phyloP scores from a whole-genome alignment of 1,139 yeast genomes.

The Candida labiduridarum region DNA sequence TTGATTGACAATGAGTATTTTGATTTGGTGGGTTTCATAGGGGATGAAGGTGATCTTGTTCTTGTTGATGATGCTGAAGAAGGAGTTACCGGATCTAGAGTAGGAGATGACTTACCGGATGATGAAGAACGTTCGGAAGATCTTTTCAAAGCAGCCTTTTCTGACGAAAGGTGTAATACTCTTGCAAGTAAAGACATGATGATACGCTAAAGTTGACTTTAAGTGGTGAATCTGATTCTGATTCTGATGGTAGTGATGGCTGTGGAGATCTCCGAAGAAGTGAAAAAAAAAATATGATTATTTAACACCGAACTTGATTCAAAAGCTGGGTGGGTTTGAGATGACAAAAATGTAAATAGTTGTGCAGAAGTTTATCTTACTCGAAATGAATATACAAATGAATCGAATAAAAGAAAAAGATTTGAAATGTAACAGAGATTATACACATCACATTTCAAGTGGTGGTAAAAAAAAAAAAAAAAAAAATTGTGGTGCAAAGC shows the following conservation, averaged over 20 bases:
- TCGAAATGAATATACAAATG: neutral
- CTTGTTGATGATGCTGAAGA: conserved; percentile 3
- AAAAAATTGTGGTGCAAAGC: neutral
- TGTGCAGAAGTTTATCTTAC: too few species aligned
- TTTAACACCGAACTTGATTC: neutral
- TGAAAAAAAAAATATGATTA: neutral
- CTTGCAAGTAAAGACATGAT: conserved; percentile 5
- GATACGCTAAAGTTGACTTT: neutral
- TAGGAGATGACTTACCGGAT: conserved; percentile 7
- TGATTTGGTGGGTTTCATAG: neutral
- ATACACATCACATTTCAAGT: too few species aligned
- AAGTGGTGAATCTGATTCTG: neutral
- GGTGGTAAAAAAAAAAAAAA: neutral
- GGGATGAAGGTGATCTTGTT: conserved; percentile 8
- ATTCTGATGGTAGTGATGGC: neutral
- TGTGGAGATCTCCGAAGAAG: conserved; percentile 3
- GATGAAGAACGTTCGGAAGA: conserved; percentile 7
- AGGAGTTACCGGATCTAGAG: conserved; percentile 5
- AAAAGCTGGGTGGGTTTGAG: neutral
- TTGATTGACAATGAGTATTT: conserved; percentile 48
- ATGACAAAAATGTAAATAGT: too few species aligned
- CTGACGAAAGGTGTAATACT: conserved; percentile 7
- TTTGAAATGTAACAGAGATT: too few species aligned
- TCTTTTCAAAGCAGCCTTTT: conserved; percentile 4
- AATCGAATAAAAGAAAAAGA: neutral